Evolutionary conservation across 306 rosid genomes (phyloP).

Genomic region (Dalbergia cochinchinensis): DNA sequence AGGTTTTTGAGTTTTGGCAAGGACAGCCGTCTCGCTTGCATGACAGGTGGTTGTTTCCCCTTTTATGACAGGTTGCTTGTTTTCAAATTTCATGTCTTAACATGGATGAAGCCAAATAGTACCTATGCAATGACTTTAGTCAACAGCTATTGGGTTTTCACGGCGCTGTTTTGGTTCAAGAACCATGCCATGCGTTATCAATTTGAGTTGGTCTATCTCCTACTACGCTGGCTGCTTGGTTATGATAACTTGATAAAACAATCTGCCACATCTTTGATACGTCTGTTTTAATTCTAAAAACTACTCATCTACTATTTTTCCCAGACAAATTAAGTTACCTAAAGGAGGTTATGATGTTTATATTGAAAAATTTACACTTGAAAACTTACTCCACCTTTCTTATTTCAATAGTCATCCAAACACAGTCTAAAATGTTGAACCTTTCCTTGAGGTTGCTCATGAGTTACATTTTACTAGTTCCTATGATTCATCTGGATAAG

Average conservation of each 20-base stretch:
- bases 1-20: constrained; percentile 93
- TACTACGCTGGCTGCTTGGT: constrained; percentile 12
- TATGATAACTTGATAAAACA: neutral
- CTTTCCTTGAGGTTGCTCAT: neutral
- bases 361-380: constrained; percentile 7
- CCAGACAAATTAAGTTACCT: neutral
- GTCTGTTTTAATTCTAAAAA: neutral
- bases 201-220: constrained; percentile 14
- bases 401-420: constrained; percentile 2
- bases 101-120: constrained; percentile 23
- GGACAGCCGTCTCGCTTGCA: constrained; percentile 97
- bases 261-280: neutral
- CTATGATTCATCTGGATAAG: neutral
- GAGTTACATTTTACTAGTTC: neutral
- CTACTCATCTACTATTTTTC: neutral
- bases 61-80: constrained; percentile 61
- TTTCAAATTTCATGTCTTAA: constrained; percentile 36
- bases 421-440: too few species aligned
- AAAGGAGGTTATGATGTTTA: constrained; percentile 7
- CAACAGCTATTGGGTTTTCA: constrained; percentile 14
- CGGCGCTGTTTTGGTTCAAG: constrained; percentile 18
- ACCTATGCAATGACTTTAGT: neutral
- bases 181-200: constrained; percentile 3
- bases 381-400: neutral
- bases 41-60: constrained; percentile 92